These are phyloP conservation scores for Phragmites australis DNA, from an alignment of 176 grass and related monocot species.

Conservation along the genomic window DNA sequence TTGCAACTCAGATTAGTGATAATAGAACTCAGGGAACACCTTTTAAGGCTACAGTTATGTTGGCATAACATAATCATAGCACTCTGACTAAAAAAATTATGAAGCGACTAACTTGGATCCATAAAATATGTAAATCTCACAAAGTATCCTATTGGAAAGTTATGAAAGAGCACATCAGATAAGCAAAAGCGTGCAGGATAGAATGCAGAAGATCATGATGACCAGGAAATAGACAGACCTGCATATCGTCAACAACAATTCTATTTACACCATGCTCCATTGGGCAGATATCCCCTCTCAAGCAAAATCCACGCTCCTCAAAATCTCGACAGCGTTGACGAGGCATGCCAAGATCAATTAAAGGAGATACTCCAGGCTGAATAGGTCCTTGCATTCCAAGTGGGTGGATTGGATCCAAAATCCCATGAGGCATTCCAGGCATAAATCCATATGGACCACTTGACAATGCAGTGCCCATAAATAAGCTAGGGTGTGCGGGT, in stretches of 20 bases:
- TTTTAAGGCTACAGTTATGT: slow-evolving; percentile 20
- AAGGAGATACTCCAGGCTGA: slow-evolving; percentile 55
- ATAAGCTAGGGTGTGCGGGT: slow-evolving; percentile 59
- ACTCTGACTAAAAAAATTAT: slow-evolving; percentile 18
- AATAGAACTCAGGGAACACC: slow-evolving; percentile 25
- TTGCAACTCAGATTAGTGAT: slow-evolving; percentile 3
- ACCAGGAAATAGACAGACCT: slow-evolving; percentile 61
- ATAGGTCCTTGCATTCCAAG: slow-evolving; percentile 75
- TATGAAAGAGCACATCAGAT: background rate
- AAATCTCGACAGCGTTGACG: slow-evolving; percentile 95
- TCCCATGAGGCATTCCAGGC: slow-evolving; percentile 80
- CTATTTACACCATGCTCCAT: slow-evolving; percentile 99
- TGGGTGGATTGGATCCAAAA: slow-evolving; percentile 84
- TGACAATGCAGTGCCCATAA: slow-evolving; percentile 57
- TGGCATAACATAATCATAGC: background rate
- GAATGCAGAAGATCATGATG: slow-evolving; percentile 40
- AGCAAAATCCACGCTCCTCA: slow-evolving; percentile 93
- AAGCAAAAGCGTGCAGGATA: slow-evolving; percentile 21
- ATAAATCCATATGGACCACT: slow-evolving; percentile 80
- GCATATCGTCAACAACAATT: slow-evolving; percentile 97
- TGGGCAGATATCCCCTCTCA: slow-evolving; percentile 97
- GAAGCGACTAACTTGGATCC: slow-evolving; percentile 8
- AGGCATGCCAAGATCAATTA: slow-evolving; percentile 82
- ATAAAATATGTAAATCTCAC: background rate
- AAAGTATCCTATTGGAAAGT: slow-evolving; percentile 26